A percentile compares a stretch with the other conserved stretches of the same genome.
Conservation (phyloP, 2,329 filamentous ascomycete genomes). For the Apiospora arundinis region DNA sequence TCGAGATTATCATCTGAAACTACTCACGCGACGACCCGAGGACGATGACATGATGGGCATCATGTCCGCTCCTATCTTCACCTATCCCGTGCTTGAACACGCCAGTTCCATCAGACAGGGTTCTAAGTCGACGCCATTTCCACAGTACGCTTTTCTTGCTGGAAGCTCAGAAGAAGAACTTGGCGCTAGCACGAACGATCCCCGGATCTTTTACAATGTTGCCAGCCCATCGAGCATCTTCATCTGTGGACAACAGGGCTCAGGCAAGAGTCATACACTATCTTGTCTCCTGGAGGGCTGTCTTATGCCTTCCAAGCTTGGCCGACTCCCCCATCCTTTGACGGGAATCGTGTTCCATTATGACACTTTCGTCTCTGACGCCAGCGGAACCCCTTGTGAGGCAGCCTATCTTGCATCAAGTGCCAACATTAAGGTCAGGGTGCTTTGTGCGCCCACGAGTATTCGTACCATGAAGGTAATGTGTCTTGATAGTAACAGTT, state of each 20-base stretch:
- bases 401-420: slow-evolving; percentile 60
- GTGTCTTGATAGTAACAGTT: background rate
- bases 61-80: slow-evolving; percentile 31
- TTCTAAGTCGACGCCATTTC: slow-evolving; percentile 22
- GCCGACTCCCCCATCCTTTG: slow-evolving; percentile 56
- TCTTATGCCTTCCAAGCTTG: slow-evolving; percentile 52
- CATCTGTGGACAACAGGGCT: slow-evolving; percentile 69
- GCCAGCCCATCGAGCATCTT: slow-evolving; percentile 63
- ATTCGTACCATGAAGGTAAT: slow-evolving; percentile 44
- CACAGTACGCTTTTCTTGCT: slow-evolving; percentile 34
- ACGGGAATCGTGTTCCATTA: slow-evolving; percentile 71
- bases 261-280: slow-evolving; percentile 68
- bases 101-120: background rate
- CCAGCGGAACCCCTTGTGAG: slow-evolving; percentile 61
- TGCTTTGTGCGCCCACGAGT: slow-evolving; percentile 56
- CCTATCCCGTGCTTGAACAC: slow-evolving; percentile 24
- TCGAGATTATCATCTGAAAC: slow-evolving; percentile 18
- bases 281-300: slow-evolving; percentile 64
- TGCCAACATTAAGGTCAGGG: slow-evolving; percentile 49
- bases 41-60: slow-evolving; percentile 29
- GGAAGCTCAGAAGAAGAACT: slow-evolving; percentile 23
- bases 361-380: slow-evolving; percentile 59
- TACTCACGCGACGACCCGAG: slow-evolving; percentile 25
- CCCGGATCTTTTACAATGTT: slow-evolving; percentile 53
- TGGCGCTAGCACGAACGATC: slow-evolving; percentile 28